phyloP scores from a whole-genome alignment of 2,329 filamentous ascomycete species.

The Epicoccum nigrum region DNA sequence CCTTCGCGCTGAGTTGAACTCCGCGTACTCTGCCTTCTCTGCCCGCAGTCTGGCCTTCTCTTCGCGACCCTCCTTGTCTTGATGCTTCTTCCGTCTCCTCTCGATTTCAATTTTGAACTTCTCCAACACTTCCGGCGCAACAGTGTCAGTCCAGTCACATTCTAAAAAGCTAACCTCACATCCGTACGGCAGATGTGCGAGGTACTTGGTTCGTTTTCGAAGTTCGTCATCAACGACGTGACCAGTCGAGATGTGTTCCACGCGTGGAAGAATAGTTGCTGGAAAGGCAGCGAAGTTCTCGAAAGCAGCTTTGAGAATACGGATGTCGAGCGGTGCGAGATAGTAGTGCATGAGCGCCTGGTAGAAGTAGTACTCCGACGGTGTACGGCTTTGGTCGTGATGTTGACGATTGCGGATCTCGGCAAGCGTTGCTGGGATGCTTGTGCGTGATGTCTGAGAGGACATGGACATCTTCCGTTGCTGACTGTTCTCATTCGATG shows the following conservation, averaged over 20 bases:
- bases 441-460: constrained; percentile 40
- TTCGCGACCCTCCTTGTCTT: constrained; percentile 83
- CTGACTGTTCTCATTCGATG: constrained; percentile 16
- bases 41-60: constrained; percentile 84
- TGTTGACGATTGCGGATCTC: constrained; percentile 54
- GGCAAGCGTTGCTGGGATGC: constrained; percentile 51
- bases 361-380: constrained; percentile 80
- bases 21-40: constrained; percentile 77
- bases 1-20: constrained; percentile 69
- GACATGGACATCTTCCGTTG: constrained; percentile 38
- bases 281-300: constrained; percentile 83
- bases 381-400: constrained; percentile 53
- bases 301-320: constrained; percentile 88
- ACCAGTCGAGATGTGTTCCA: constrained; percentile 87
- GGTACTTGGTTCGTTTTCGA: constrained; percentile 82
- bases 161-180: constrained; percentile 90
- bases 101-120: constrained; percentile 79
- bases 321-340: constrained; percentile 86
- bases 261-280: constrained; percentile 80
- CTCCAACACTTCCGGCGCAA: constrained; percentile 74
- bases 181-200: constrained; percentile 85
- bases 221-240: constrained; percentile 86
- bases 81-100: constrained; percentile 74
- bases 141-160: constrained; percentile 93
- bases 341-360: constrained; percentile 87